Evolutionary conservation across 2,329 filamentous ascomycete genomes (phyloP), one percentile per base, ranked within the genome.

Genomic region (Sporothrix dimorphospora): DNA sequence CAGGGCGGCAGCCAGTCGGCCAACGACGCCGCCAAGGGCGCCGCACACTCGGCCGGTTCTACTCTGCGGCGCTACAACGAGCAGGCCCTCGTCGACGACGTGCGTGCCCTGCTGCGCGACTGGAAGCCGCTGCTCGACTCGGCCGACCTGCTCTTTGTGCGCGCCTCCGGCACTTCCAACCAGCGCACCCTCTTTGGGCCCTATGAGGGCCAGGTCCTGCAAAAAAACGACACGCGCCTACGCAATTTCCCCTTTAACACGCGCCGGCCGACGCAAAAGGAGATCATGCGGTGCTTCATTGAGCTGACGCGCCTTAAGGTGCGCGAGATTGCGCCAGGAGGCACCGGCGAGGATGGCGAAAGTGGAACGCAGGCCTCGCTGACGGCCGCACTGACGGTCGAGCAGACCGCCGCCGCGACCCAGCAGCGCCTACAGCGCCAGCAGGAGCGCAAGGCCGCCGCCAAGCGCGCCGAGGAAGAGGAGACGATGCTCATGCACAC

Each of bases 1-100:
- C 96, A 99, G 81, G 96, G 96, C 85, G 96, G 97, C 55, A 91
- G 94, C 12, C 96, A 99, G 80, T 97, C 94, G 3, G 91, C 95
- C 38, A 98, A 72, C 57, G 75, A 76, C 57, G 66, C 49, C n/a
- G 69, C 74, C 45, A 76, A 72, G 24, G 75, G 74, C 57, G 71
- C 73, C 3, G 74, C 75, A 6, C 94, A 98, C 81, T 98, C 96
- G 4, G 97, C 94, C 8, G 96, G 97, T 80, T 93, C 96, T 0
- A 92, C 90, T 59, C 83, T 99, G 72, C 91, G 96, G 82, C 89
- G 96, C 24, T 97, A 98, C 81, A 99, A 99, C 78, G 97, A 99
- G 81, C 91, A 92, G 75, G 95, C 94, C 0, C 84, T 99, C 49
- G 90, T 91, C 7, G 91, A 93, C n/a, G 97, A 99, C 78, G 92